Percentiles rank a stretch among this genome's conserved stretches.
phyloP scores from a whole-genome alignment of 139 green algal species.

The Micromonas pusilla region DNA sequence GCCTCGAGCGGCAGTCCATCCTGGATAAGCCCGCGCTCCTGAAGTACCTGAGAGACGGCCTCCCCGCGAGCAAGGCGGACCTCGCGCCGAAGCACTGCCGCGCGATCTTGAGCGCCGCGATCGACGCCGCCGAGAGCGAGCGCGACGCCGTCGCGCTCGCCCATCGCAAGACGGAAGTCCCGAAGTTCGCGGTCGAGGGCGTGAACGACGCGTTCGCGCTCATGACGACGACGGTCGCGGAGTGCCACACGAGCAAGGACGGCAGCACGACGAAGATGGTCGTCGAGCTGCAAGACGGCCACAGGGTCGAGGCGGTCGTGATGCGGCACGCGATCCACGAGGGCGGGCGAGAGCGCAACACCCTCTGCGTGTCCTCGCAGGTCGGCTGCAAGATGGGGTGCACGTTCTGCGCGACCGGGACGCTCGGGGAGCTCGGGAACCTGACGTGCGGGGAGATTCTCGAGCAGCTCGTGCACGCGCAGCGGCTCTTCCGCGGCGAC shows the following conservation, averaged over 20 bases:
- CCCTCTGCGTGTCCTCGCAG: conserved; percentile 53
- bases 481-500: not conserved
- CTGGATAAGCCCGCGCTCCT: not conserved
- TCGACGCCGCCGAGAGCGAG: not conserved
- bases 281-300: conserved; percentile 82
- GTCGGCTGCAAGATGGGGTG: conserved; percentile 93
- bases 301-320: conserved; percentile 70
- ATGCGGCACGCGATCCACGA: conserved; percentile 40
- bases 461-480: conserved; percentile 88
- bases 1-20: not conserved
- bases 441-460: conserved; percentile 87
- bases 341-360: conserved; percentile 49
- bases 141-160: not conserved
- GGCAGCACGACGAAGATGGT: conserved; percentile 78
- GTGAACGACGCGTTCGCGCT: conserved; percentile 52
- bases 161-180: conserved; percentile 44
- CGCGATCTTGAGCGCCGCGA: not conserved
- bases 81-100: not conserved
- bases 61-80: not conserved
- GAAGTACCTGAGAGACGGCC: not conserved
- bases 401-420: conserved; percentile 96
- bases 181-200: conserved; percentile 48
- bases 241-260: conserved; percentile 47
- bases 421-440: conserved; percentile 83
- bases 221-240: conserved; percentile 37